Evolutionary conservation across 352 stramenopile species (phyloP).

Genomic region (Phytophthora pseudosyringae): DNA sequence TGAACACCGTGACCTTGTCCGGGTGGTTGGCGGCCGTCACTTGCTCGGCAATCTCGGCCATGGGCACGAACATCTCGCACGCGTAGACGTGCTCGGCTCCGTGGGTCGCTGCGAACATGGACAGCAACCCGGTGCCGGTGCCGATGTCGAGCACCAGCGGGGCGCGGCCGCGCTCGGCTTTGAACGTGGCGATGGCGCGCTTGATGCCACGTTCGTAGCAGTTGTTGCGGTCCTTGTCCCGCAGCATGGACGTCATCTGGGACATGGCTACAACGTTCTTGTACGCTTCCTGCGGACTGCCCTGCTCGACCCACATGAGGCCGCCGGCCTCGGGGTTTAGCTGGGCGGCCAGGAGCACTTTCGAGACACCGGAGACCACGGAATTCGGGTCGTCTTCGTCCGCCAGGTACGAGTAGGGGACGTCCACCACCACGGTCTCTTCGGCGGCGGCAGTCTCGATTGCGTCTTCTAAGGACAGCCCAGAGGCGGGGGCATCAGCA

Average conservation of each 20-base stretch:
- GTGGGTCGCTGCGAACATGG: slow-evolving; percentile 88
- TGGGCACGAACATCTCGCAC: slow-evolving; percentile 92
- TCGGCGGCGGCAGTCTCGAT: slow-evolving; percentile 81
- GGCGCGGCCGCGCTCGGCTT: slow-evolving; percentile 38
- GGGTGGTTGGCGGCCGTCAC: slow-evolving; percentile 75
- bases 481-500: slow-evolving; percentile 26
- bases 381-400: slow-evolving; percentile 64
- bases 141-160: slow-evolving; percentile 86
- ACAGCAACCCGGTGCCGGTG: slow-evolving; percentile 79
- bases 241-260: slow-evolving; percentile 91
- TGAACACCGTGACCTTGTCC: slow-evolving; percentile 80
- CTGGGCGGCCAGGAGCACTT: slow-evolving; percentile 74
- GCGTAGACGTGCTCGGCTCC: slow-evolving; percentile 91
- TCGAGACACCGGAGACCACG: slow-evolving; percentile 63
- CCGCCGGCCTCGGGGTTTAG: slow-evolving; percentile 75
- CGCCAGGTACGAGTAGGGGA: slow-evolving; percentile 82
- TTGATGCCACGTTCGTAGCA: slow-evolving; percentile 83
- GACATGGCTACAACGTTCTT: slow-evolving; percentile 88
- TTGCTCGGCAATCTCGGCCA: slow-evolving; percentile 80
- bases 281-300: slow-evolving; percentile 62
- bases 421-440: slow-evolving; percentile 83
- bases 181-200: slow-evolving; percentile 63
- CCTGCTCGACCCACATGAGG: slow-evolving; percentile 85
- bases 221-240: slow-evolving; percentile 75
- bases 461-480: slow-evolving; percentile 71